Base-by-base conservation (phyloP, 768 basidiomycete species). In the Naganishia antarctica region DNA sequence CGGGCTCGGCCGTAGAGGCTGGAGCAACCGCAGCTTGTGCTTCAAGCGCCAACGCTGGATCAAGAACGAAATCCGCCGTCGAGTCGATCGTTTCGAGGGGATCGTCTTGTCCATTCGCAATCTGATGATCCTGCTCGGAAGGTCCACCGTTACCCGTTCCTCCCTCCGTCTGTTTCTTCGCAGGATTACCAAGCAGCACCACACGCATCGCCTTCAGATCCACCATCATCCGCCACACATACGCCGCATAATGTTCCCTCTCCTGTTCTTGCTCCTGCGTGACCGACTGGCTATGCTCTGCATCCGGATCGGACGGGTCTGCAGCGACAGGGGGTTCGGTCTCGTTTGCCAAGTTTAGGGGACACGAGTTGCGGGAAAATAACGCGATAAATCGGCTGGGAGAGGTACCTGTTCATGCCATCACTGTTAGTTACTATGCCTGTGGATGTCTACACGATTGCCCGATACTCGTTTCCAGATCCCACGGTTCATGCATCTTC, bases 331-430 rank as follows among this genome's bases (percentile, higher is more conserved):
- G 46, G 34, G 49, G 48, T 25, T 13, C 13, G 2, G 47, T 37
- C 15, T 15, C 15, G 62, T 41, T 8, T 29, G 63, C 34, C 21
- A 57, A 18, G 46, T 64, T 49, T n/a, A 64, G 28, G 23, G 63
- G 63, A 29, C 29, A 58, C 1, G 51, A 25, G 23, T 26, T 15
- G 41, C 37, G 44, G 11, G 53, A 46, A 21, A 64, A 44, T 18
- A 58, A 32, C 7, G 53, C 44, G 63, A 64, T 64, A 25, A 64
- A 64, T 6, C 63, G 63, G 29, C 31, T 21, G 4, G 57, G 51
- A 13, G 63, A 58, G 13, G 51, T 57, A 12, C 63, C 63, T 64
- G 51, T 40, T 29, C n/a, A n/a, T n/a, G n/a, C n/a, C n/a, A n/a
- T n/a, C n/a, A n/a, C n/a, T n/a, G n/a, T n/a, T n/a, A n/a, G n/a